Conservation (phyloP, 2,329 filamentous ascomycete genomes). For the Penicillium sp. region DNA sequence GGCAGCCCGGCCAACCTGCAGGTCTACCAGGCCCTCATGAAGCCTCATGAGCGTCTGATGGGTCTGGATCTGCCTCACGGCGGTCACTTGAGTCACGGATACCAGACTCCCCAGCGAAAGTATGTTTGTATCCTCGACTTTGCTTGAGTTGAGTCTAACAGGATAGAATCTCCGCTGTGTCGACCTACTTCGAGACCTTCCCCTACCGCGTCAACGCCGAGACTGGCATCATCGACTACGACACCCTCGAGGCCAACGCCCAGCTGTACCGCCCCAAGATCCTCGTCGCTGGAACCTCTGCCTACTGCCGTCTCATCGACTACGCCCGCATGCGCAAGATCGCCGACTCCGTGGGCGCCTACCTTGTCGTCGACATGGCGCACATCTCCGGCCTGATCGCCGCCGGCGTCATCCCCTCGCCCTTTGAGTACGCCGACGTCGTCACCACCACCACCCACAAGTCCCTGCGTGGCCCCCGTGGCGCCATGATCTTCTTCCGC, state of each 20-base stretch:
- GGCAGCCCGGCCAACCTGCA: conserved; percentile 96
- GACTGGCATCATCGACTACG: conserved; percentile 93
- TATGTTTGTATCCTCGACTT: conserved; percentile 44
- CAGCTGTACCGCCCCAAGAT: conserved; percentile 91
- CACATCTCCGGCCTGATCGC: conserved; percentile 94
- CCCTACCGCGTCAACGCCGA: conserved; percentile 88
- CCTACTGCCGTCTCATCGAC: conserved; percentile 94
- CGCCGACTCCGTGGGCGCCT: conserved; percentile 85
- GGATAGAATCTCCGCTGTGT: conserved; percentile 83
- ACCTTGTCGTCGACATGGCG: conserved; percentile 93
- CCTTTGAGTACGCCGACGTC: conserved; percentile 85
- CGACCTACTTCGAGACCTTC: conserved; percentile 97
- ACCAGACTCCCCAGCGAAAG: conserved; percentile 89
- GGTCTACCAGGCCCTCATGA: conserved; percentile 93
- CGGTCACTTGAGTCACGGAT: conserved; percentile 92
- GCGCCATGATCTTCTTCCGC: conserved; percentile 98
- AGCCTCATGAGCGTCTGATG: conserved; percentile 93
- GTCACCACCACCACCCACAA: conserved; percentile 99
- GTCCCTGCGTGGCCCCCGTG: conserved; percentile 87
- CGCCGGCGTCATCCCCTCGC: conserved; percentile 83
- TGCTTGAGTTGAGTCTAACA: too few relatives aligned
- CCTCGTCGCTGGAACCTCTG: conserved; percentile 89
- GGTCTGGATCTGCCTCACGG: conserved; percentile 94
- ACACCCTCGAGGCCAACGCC: conserved; percentile 81
- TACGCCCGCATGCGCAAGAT: conserved; percentile 90